Base-by-base conservation (phyloP, 192 early-diverging fungal species). In the Rhizophagus prolifer region DNA sequence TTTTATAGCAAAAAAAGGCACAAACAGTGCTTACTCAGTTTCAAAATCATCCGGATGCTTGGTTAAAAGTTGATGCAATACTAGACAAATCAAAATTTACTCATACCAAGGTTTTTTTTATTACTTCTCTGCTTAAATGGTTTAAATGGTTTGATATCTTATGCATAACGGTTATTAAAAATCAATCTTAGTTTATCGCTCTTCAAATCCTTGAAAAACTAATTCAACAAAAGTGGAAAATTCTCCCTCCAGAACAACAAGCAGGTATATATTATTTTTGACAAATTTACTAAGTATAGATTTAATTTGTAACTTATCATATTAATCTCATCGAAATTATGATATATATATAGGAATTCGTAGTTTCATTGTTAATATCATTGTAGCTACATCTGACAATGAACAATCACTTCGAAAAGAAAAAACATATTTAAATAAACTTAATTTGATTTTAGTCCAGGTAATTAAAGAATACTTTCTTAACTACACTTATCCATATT, bases 171-270 rank as follows among this genome's bases (percentile, higher is more conserved):
- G 7, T 54, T 23, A 47, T 44, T 70, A 44, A 38, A 31, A 23
- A 58, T 28, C 12, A 50, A 59, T 75, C 28, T 28, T 69, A 97
- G 95, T 96, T 91, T 79, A 90, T 99, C 82, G 98, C 95, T 70
- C 88, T 99, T 66, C 90, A 92, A 75, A 92, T 99, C 58, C 85
- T 99, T 64, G 98, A 98, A 81, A 94, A 92, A 80, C 89, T 98
- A 34, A 94, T 99, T 82, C 95, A 96, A 83, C 96, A 94, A 46
- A 90, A 94, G 85, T 99, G 98, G 98, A 99, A 99, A 85, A 93
- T 94, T 21, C 58, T 70, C 79, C 58, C 75, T 44, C 31, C 72
- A 4, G 58, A 73, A 61, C 71, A 70, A 64, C 67, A 70, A 76
- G 50, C 76, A 26, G 65, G 64, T 30, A 71, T 36, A 54, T 78